These are phyloP conservation scores for Gynochthodes officinalis DNA, from an alignment of 257 asterid genomes.

Conservation along the genomic window DNA sequence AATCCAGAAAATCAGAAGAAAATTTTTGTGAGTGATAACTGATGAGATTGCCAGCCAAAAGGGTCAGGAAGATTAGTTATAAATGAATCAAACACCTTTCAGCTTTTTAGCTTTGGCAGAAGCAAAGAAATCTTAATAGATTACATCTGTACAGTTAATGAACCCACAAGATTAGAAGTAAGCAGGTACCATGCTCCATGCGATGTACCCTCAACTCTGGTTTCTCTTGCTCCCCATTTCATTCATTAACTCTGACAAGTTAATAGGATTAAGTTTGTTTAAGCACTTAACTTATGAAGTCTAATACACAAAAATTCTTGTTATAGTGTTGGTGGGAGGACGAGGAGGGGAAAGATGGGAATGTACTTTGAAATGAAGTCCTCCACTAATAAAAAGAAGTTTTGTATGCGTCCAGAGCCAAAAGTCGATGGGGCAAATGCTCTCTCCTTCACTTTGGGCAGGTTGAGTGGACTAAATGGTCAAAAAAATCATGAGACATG, in stretches of 20 bases:
- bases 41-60: constrained; percentile 4
- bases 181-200: constrained; percentile 1
- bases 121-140: constrained; percentile 1
- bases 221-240: background rate
- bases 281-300: background rate
- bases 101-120: background rate
- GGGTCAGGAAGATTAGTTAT: background rate
- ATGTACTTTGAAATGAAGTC: constrained; percentile 55
- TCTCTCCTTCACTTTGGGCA: constrained; percentile 41
- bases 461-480: constrained; percentile 62
- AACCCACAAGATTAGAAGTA: background rate
- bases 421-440: constrained; percentile 45
- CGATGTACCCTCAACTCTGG: background rate
- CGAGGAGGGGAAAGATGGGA: constrained; percentile 42
- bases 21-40: background rate
- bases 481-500: constrained; percentile 59
- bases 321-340: constrained; percentile 50
- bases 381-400: constrained; percentile 58
- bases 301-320: background rate
- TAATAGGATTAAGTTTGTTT: background rate
- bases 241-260: no score
- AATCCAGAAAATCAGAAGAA: background rate
- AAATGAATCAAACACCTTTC: background rate
- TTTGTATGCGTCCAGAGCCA: constrained; percentile 43
- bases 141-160: background rate